These are phyloP conservation scores for Diaporthe sp. DNA, from an alignment of 2,329 filamentous ascomycete species.

Conservation along the genomic window DNA sequence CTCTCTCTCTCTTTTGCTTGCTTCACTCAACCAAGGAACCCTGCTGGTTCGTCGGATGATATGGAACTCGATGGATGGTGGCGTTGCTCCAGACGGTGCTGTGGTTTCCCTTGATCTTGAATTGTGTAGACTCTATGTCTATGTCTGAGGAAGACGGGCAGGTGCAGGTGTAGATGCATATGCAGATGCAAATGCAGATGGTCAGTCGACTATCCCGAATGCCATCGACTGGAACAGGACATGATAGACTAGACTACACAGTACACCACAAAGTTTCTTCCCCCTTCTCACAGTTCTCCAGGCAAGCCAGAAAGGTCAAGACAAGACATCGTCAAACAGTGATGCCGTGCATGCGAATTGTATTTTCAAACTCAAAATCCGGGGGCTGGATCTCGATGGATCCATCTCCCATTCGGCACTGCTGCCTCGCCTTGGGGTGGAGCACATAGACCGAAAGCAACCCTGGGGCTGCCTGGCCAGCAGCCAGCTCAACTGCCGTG, in stretches of 20 bases:
- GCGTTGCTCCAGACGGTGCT: background rate
- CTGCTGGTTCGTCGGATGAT: background rate
- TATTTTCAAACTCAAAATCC: constrained; percentile 22
- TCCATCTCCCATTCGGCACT: constrained; percentile 10
- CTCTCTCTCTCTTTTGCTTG: background rate
- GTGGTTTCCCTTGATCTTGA: background rate
- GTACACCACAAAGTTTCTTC: no score
- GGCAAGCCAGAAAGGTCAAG: background rate
- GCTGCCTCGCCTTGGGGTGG: constrained; percentile 2
- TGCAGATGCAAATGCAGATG: background rate
- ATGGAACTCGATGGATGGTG: background rate
- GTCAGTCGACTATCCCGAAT: background rate
- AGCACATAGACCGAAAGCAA: background rate
- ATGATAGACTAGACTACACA: background rate
- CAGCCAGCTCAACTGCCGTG: constrained; percentile 9
- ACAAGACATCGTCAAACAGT: constrained; percentile 8
- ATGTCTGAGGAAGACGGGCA: background rate
- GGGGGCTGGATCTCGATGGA: constrained; percentile 26
- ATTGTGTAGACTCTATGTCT: background rate
- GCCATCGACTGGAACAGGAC: background rate
- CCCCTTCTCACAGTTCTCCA: background rate
- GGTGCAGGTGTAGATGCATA: background rate
- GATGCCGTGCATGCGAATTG: constrained; percentile 21
- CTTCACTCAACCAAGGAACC: background rate
- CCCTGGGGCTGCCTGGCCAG: constrained; percentile 1